Percentiles rank a stretch among this genome's conserved stretches.
Conservation (phyloP, 148 eudicot genomes). For the Rhododendron ferrugineum region DNA sequence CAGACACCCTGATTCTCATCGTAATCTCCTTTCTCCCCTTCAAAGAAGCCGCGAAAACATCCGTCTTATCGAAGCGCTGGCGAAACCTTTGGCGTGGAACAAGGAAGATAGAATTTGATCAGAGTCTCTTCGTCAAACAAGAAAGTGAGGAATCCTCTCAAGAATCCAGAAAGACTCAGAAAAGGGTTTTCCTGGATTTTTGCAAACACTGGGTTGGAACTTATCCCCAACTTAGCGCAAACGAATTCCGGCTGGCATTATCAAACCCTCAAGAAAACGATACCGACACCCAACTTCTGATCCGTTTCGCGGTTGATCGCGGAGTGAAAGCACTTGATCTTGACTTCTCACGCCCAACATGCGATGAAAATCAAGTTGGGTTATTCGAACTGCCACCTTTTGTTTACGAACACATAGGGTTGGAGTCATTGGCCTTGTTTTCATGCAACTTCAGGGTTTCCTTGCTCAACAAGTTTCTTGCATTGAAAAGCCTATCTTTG, state of each 20-base stretch:
- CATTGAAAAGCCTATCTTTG: conserved; percentile 19
- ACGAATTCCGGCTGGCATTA: conserved; percentile 18
- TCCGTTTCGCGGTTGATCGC: conserved; percentile 18
- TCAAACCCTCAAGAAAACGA: conserved; percentile 13
- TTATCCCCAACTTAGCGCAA: not conserved
- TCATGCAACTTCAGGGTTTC: conserved; percentile 16
- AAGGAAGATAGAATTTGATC: conserved; percentile 18
- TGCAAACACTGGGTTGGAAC: not conserved
- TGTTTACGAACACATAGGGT: conserved; percentile 8
- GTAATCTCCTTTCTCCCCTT: conserved; percentile 33
- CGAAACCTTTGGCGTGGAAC: conserved; percentile 15
- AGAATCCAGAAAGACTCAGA: not conserved
- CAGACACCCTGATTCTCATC: conserved; percentile 13
- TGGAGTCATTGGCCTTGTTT: conserved; percentile 21
- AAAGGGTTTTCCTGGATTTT: conserved; percentile 12
- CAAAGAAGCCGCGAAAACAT: conserved; percentile 32
- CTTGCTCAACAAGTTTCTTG: not conserved
- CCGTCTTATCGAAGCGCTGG: conserved; percentile 22
- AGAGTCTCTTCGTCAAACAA: conserved; percentile 8
- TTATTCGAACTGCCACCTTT: conserved; percentile 15
- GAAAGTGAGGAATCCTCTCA: not conserved
- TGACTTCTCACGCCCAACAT: conserved; percentile 17
- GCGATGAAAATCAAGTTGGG: not conserved
- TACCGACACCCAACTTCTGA: not conserved
- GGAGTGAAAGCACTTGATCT: conserved; percentile 25